These are phyloP conservation scores for Phylloporus sp. DNA, from an alignment of 768 basidiomycete genomes.

Conservation along the genomic window DNA sequence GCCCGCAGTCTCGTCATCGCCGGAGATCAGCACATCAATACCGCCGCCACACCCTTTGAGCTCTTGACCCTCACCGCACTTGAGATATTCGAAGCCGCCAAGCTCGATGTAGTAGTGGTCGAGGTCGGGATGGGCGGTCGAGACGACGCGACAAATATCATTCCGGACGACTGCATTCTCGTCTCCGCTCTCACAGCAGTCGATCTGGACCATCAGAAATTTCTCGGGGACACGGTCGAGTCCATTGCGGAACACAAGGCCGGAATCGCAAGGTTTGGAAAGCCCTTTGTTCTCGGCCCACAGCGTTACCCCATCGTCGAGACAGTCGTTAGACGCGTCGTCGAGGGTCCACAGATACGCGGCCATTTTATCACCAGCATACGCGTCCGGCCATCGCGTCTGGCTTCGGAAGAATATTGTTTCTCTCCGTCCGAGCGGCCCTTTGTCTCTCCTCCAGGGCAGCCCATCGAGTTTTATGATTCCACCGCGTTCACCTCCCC, in stretches of 20 bases:
- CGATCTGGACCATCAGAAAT: slow-evolving; percentile 90
- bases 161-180: slow-evolving; percentile 63
- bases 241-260: slow-evolving; percentile 82
- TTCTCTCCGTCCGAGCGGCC: slow-evolving; percentile 31
- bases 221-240: slow-evolving; percentile 71
- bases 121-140: slow-evolving; percentile 96
- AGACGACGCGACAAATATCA: slow-evolving; percentile 88
- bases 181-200: slow-evolving; percentile 82
- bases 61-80: slow-evolving; percentile 79
- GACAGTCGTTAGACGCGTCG: slow-evolving; percentile 38
- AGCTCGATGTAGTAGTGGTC: slow-evolving; percentile 78
- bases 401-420: slow-evolving; percentile 30
- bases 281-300: slow-evolving; percentile 60
- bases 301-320: slow-evolving; percentile 54
- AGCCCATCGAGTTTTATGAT: slow-evolving; percentile 39
- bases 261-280: slow-evolving; percentile 61
- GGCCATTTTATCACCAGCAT: slow-evolving; percentile 37
- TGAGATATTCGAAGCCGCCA: slow-evolving; percentile 58
- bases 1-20: slow-evolving; percentile 46
- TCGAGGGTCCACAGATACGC: slow-evolving; percentile 33
- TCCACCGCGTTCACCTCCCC: slow-evolving; percentile 41
- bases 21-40: slow-evolving; percentile 38
- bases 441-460: slow-evolving; percentile 34
- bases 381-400: slow-evolving; percentile 33
- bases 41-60: slow-evolving; percentile 73